These are phyloP conservation scores for Byssochlamys sp. DNA, from an alignment of 2,329 filamentous ascomycete species.

Conservation along the genomic window DNA sequence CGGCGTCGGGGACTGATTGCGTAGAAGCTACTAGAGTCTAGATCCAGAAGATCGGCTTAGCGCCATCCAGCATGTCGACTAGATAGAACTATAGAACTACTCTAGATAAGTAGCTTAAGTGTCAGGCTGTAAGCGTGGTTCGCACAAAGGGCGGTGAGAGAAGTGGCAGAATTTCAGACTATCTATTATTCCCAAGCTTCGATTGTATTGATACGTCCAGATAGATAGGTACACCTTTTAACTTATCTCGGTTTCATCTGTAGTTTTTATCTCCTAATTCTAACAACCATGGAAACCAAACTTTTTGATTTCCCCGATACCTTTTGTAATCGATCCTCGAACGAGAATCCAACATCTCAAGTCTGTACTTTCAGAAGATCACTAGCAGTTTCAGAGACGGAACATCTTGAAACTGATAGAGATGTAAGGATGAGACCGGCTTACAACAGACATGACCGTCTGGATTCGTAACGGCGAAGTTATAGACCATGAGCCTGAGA, in stretches of 20 bases:
- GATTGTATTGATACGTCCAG: too few species aligned
- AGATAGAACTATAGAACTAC: too few species aligned
- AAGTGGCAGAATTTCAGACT: too few species aligned
- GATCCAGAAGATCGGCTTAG: background rate
- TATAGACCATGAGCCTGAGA: background rate
- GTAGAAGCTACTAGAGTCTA: background rate
- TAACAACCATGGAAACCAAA: background rate
- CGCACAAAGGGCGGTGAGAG: too few species aligned
- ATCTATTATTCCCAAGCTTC: too few species aligned
- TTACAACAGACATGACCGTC: background rate
- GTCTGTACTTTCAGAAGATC: background rate
- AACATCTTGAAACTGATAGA: background rate
- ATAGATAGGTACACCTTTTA: background rate
- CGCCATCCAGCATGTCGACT: background rate
- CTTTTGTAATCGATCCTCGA: background rate
- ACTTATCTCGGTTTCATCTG: background rate
- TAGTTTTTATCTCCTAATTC: background rate
- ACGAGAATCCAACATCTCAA: background rate
- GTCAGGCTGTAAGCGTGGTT: too few species aligned
- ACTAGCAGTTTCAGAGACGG: background rate
- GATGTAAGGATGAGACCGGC: background rate
- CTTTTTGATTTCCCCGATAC: background rate
- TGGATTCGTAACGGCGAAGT: background rate
- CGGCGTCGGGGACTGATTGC: background rate
- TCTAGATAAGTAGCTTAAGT: too few species aligned